Percentiles rank a stretch among this genome's conserved stretches.
These are phyloP conservation scores for Botrytis deweyae DNA, from an alignment of 2,329 filamentous ascomycete species.

Conservation along the genomic window DNA sequence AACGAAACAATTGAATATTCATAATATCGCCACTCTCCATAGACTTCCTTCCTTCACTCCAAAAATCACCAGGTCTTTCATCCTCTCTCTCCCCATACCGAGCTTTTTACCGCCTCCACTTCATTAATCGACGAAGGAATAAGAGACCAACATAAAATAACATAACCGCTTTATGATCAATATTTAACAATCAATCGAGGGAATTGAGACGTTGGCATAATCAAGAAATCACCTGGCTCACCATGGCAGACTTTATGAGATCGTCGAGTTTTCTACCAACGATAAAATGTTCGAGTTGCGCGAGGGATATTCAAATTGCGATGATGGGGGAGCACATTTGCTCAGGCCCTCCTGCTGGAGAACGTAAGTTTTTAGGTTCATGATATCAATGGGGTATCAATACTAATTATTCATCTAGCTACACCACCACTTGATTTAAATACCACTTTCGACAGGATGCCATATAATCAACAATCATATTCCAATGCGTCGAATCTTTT, in stretches of 20 bases:
- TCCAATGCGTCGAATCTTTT: slow-evolving; percentile 32
- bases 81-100: neutral
- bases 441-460: slow-evolving; percentile 31
- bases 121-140: neutral
- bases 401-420: slow-evolving; percentile 28
- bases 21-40: neutral
- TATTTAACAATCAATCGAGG: slow-evolving; percentile 7
- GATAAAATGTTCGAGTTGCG: slow-evolving; percentile 85
- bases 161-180: slow-evolving; percentile 11
- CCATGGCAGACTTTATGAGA: slow-evolving; percentile 38
- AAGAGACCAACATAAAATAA: neutral
- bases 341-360: slow-evolving; percentile 46
- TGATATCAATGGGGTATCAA: slow-evolving; percentile 6
- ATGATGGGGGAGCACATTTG: slow-evolving; percentile 86
- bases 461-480: slow-evolving; percentile 29
- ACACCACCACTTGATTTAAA: slow-evolving; percentile 37
- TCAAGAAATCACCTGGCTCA: neutral
- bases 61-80: neutral
- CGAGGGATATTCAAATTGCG: slow-evolving; percentile 75
- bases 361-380: slow-evolving; percentile 41
- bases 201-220: slow-evolving; percentile 3
- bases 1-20: neutral
- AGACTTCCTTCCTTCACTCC: neutral
- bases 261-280: slow-evolving; percentile 73
- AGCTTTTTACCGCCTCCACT: neutral